Evolutionary conservation across 768 basidiomycete species (phyloP).

Genomic region (Dioszegia aurantiaca): DNA sequence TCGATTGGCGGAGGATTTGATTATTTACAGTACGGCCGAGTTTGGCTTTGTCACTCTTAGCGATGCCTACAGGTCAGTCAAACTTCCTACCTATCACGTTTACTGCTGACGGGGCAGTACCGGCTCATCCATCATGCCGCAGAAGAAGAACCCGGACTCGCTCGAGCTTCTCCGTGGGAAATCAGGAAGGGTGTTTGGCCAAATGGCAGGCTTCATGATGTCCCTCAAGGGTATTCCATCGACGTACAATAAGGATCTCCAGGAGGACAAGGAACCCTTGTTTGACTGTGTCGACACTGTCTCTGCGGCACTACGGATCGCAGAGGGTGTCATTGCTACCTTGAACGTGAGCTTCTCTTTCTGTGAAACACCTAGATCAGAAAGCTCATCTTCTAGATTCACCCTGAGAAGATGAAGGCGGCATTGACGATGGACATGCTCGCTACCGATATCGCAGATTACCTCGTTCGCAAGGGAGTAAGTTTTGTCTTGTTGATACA

Average conservation of each 20-base stretch:
- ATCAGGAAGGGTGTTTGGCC: slow-evolving; percentile 88
- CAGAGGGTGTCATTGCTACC: slow-evolving; percentile 90
- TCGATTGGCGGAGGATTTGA: slow-evolving; percentile 90
- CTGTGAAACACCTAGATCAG: neutral
- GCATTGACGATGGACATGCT: slow-evolving; percentile 96
- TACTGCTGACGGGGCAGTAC: slow-evolving; percentile 61
- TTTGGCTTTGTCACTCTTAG: slow-evolving; percentile 95
- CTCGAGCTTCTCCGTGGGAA: slow-evolving; percentile 93
- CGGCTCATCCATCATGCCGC: slow-evolving; percentile 99
- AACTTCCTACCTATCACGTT: too few relatives aligned
- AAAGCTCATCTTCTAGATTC: slow-evolving; percentile 60
- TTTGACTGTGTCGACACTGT: slow-evolving; percentile 91
- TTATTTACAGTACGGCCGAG: slow-evolving; percentile 94
- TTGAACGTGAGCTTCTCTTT: slow-evolving; percentile 61
- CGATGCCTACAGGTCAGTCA: slow-evolving; percentile 86
- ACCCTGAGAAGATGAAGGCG: slow-evolving; percentile 81
- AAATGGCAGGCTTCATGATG: slow-evolving; percentile 98
- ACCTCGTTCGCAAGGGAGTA: slow-evolving; percentile 97
- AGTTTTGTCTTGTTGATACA: too few relatives aligned
- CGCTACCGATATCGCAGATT: slow-evolving; percentile 97
- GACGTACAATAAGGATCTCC: slow-evolving; percentile 98
- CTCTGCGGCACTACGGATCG: slow-evolving; percentile 81
- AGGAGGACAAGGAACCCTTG: slow-evolving; percentile 96
- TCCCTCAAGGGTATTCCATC: slow-evolving; percentile 95
- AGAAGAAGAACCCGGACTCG: slow-evolving; percentile 98